Evolutionary conservation across 306 rosid genomes (phyloP), one percentile per base, ranked within the genome.

Genomic region (Ormosia emarginata): DNA sequence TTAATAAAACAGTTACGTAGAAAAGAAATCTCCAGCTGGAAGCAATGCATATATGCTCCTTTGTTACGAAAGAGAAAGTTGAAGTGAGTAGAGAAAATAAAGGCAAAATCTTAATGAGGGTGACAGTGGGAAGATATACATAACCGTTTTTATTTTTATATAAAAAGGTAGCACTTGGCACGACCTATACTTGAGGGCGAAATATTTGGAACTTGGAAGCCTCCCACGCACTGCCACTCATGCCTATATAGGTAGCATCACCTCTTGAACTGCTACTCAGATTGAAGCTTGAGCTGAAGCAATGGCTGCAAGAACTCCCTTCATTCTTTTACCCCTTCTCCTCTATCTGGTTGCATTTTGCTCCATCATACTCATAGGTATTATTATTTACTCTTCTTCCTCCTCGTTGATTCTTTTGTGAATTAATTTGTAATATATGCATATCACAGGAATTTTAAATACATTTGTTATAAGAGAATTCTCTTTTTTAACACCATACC

Each of bases 31-130:
- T 86, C 61, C 71, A 49, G 34, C 71, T 53, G 49, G 95, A 95
- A 90, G 98, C 87, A 93, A 93, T 88, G 98, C 81, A 93, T 90
- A 88, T 90, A 88, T 95, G 81, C 91, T 88, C 86, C 86, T 78
- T 67, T 79, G 72, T 64, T 79, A 59, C 84, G 84, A 92, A 86
- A 89, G 85, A 67, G 67, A 94, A 89, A 87, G 90, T 63, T 72
- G 44, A 84, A 72, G 79, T 83, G 13, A 81, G 59, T 7, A 47
- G 67, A 78, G 44, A 71, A 75, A 75, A 66, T 65, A 86, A 85
- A 87, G 82, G 83, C 36, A 82, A 77, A 80, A 87, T 79, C 77
- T 72, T 73, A 63, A 52, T 29, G 88, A 89, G 58, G 58, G 58
- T 82, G 76, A 84, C 74, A 44, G 81, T 75, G 79, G 50, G 67